phyloP scores from a whole-genome alignment of 2,329 filamentous ascomycete species.

The Colletotrichum sidae region DNA sequence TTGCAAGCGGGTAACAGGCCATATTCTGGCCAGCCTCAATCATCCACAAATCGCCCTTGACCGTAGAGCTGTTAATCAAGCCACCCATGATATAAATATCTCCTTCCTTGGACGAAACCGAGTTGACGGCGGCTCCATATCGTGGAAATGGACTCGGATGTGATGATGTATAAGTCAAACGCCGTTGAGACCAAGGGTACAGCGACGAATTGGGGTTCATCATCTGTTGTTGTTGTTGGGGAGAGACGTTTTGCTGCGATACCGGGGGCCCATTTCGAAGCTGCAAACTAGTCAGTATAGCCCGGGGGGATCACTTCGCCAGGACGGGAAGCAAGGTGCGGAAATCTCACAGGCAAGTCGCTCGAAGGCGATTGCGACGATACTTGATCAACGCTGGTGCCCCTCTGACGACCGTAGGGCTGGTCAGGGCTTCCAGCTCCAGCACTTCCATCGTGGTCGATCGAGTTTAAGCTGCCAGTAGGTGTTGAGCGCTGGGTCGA shows the following conservation, averaged over 20 bases:
- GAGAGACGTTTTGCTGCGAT: slow-evolving; percentile 40
- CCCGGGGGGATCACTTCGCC: slow-evolving; percentile 44
- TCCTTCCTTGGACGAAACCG: slow-evolving; percentile 92
- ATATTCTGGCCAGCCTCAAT: slow-evolving; percentile 90
- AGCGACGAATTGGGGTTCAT: slow-evolving; percentile 78
- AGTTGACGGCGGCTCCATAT: slow-evolving; percentile 96
- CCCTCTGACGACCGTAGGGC: slow-evolving; percentile 67
- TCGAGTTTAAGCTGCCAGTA: slow-evolving; percentile 81
- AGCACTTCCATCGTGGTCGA: slow-evolving; percentile 68
- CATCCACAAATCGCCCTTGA: slow-evolving; percentile 98
- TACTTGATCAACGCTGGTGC: slow-evolving; percentile 62
- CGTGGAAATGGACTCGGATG: slow-evolving; percentile 91
- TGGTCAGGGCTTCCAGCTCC: slow-evolving; percentile 75
- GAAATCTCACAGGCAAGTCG: slow-evolving; percentile 56
- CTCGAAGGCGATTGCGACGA: slow-evolving; percentile 46
- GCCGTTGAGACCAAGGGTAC: slow-evolving; percentile 95
- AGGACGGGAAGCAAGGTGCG: slow-evolving; percentile 48
- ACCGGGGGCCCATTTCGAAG: slow-evolving; percentile 64
- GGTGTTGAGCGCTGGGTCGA: slow-evolving; percentile 73
- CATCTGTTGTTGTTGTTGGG: slow-evolving; percentile 35
- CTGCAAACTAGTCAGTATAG: slow-evolving; percentile 47
- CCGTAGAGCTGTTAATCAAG: slow-evolving; percentile 91
- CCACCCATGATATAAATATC: slow-evolving; percentile 98
- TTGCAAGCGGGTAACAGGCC: slow-evolving; percentile 90
- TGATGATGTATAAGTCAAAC: slow-evolving; percentile 84